Base-by-base conservation (phyloP, 768 basidiomycete genomes). In the Leucocoprinus sp. region DNA sequence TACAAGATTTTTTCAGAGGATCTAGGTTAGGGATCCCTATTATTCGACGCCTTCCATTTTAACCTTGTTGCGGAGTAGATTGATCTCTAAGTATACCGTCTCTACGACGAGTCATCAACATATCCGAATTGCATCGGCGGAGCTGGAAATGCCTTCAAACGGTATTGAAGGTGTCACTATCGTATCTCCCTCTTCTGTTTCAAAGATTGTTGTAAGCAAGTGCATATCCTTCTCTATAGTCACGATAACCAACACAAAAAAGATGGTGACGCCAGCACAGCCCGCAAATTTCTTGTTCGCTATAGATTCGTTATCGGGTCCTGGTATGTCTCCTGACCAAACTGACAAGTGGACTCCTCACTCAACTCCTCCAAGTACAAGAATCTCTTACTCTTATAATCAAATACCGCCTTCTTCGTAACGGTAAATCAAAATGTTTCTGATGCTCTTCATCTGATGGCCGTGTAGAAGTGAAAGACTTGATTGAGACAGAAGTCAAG, bases 1-100 rank as follows among this genome's bases (percentile, higher is more conserved):
- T 98, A 0, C 88, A 97, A 63, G 96, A 99, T 60, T 93, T 91
- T 63, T 97, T 98, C 70, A 80, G 95, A 17, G 84, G 84, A 21
- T 70, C 78, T 45, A 82, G 80, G 95, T 92, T 28, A 35, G 71
- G 44, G 31, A 7, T 26, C 48, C 2, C 35, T 7, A 26, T 26
- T 24, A 2, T 8, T 6, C 21, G 8, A 43, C 11, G 18, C 44
- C 34, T 2, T 12, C 39, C 40, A 15, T 49, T 19, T 42, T 52
- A 37, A 18, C 17, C 27, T 26, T 33, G 26, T 15, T 22, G 4
- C 43, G 14, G 11, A 50, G 9, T 29, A 97, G 95, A 51, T 65
- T 97, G 3, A 80, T 97, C 53, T 93, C 90, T 3, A 86, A 84
- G 58, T 98, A 95, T 58, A 91, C 88, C 0, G 75, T 96, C 39